Evolutionary conservation across 495 filamentous ascomycete species (phyloP), one percentile per base, ranked within the genome.

Genomic region (Pseudevernia furfuracea): DNA sequence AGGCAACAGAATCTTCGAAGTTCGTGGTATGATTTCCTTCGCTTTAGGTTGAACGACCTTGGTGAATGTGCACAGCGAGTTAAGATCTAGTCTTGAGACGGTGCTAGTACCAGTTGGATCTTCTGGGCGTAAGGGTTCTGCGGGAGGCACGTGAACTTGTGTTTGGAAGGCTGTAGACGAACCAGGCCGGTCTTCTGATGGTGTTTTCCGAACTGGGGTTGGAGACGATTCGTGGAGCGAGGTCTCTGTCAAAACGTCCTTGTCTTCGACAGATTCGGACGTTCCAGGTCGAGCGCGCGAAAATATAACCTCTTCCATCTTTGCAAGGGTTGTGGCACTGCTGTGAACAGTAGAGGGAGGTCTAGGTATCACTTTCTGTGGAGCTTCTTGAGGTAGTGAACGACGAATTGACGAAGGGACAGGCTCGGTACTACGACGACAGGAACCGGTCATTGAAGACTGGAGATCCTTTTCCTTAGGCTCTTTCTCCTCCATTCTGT

Each of bases 281-380:
- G 1, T 21, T 28, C 38, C 34, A 19, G 37, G 39, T 49, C 32
- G 46, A 34, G 64, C 5, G 10, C 52, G 37, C 14, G 44, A 36
- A 10, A 55, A 55, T 14, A 68, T 30, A 25, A 68, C 39, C 17
- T 65, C 63, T 25, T 68, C 67, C 63, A 60, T 68, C n/a, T 58
- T 68, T 32, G 63, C 46, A 10, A 68, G 44, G 12, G 46, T 32
- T 0, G 53, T 41, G n/a, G 55, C 32, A 2, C 58, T 59, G 34
- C 62, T 48, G 37, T 66, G 53, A 25, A 53, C 14, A 30, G 39
- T 41, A 46, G 59, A 59, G 32, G 44, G 6, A 8, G 58, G 2
- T 41, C 57, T 59, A 36, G 63, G 63, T 19, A 59, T 49, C 43
- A 21, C n/a, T 30, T 36, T 15, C 28, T 28, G 19, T 21, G 17